phyloP scores from a whole-genome alignment of 1,139 yeast genomes.

The Debaryomycetaceae sp. region DNA sequence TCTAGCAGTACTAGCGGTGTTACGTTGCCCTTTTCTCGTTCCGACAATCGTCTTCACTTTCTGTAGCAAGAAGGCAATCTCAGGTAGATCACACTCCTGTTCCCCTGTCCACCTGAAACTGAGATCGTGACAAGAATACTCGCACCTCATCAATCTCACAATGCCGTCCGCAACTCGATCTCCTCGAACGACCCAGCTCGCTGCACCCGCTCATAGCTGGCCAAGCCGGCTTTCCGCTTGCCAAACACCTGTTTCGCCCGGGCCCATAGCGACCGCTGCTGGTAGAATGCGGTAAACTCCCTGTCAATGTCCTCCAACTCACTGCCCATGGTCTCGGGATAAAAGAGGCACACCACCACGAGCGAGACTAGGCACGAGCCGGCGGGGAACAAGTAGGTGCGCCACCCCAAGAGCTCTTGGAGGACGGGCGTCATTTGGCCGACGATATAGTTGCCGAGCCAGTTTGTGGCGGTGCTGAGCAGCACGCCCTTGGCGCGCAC shows the following conservation, averaged over 20 bases:
- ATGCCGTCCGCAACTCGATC: no score
- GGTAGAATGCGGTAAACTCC: conserved; percentile 49
- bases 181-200: no score
- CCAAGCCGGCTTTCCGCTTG: background rate
- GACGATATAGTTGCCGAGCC: conserved; percentile 45
- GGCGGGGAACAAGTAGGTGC: conserved; percentile 40
- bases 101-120: no score
- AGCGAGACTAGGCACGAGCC: conserved; percentile 34
- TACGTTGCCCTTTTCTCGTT: no score
- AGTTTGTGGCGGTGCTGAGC: conserved; percentile 42
- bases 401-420: conserved; percentile 38
- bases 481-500: conserved; percentile 47
- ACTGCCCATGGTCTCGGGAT: conserved; percentile 47
- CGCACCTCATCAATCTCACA: no score
- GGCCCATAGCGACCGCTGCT: conserved; percentile 7
- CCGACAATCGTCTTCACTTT: no score
- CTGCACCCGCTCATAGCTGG: background rate
- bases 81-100: no score
- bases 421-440: conserved; percentile 45
- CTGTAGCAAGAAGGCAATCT: no score
- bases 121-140: no score
- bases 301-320: conserved; percentile 50
- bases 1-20: no score
- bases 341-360: conserved; percentile 31
- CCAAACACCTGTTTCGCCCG: conserved; percentile 3